Evolutionary conservation across 768 basidiomycete genomes (phyloP).

Genomic region (Pisolithus albus): DNA sequence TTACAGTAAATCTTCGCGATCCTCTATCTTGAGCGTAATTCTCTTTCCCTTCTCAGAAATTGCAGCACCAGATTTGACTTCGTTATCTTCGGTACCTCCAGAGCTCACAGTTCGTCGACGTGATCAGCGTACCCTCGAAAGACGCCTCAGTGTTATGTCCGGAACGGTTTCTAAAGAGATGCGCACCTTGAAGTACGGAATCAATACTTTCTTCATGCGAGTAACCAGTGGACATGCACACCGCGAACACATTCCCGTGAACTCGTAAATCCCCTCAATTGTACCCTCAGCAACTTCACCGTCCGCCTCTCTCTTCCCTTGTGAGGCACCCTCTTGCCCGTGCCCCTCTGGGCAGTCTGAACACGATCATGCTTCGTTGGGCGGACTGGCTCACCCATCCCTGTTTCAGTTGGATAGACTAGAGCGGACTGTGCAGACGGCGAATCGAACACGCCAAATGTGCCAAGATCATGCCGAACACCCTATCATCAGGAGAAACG

Average conservation of each 20-base stretch:
- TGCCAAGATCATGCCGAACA: too few species aligned
- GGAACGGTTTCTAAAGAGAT: not conserved
- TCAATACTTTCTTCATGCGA: conserved; percentile 91
- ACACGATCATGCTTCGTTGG: too few species aligned
- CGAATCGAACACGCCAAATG: too few species aligned
- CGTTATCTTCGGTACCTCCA: conserved; percentile 98
- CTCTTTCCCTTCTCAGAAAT: conserved; percentile 83
- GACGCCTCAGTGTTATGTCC: not conserved
- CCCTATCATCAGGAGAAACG: too few species aligned
- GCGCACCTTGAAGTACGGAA: conserved; percentile 91
- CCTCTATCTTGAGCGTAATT: conserved; percentile 85
- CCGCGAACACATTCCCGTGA: conserved; percentile 82
- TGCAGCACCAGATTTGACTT: conserved; percentile 90
- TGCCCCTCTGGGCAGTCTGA: too few species aligned
- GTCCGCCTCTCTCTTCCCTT: conserved; percentile 5
- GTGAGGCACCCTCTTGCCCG: too few species aligned
- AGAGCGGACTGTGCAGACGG: too few species aligned
- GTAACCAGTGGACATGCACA: conserved; percentile 82
- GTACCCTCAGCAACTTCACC: conserved; percentile 10
- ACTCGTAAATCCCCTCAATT: conserved; percentile 84
- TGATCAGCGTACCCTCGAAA: conserved; percentile 83
- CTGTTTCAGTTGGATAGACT: too few species aligned
- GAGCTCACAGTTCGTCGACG: conserved; percentile 93
- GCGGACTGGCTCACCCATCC: too few species aligned
- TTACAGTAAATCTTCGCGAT: conserved; percentile 87